These are phyloP conservation scores for Ehretia macrophylla DNA, from an alignment of 257 asterid species.

Conservation along the genomic window DNA sequence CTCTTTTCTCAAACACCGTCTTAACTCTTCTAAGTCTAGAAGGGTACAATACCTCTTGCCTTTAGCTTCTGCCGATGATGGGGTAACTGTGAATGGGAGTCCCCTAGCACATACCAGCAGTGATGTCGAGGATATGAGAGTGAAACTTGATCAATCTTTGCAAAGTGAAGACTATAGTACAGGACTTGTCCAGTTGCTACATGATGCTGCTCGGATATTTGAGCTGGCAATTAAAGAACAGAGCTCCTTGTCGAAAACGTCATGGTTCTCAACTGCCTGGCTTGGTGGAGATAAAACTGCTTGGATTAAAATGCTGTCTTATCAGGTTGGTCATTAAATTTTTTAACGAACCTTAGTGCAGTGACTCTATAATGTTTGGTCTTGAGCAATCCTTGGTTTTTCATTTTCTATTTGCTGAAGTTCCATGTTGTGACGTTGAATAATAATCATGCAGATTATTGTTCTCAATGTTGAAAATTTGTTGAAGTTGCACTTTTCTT, in stretches of 20 bases:
- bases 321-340: slow-evolving; percentile 56
- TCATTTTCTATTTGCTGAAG: background rate
- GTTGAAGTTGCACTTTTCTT: slow-evolving; percentile 10
- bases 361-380: background rate
- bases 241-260: slow-evolving; percentile 49
- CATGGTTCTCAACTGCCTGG: slow-evolving; percentile 94
- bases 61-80: slow-evolving; percentile 83
- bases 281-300: slow-evolving; percentile 79
- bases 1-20: slow-evolving; percentile 31
- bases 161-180: slow-evolving; percentile 65
- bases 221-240: slow-evolving; percentile 79
- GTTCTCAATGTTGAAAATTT: slow-evolving; percentile 2
- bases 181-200: slow-evolving; percentile 81
- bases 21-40: slow-evolving; percentile 37
- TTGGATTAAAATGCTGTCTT: slow-evolving; percentile 82
- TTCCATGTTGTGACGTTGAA: no score
- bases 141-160: slow-evolving; percentile 59
- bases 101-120: slow-evolving; percentile 43
- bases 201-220: slow-evolving; percentile 94
- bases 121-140: slow-evolving; percentile 63
- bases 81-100: slow-evolving; percentile 74
- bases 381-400: no score
- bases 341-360: background rate
- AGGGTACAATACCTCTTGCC: slow-evolving; percentile 43
- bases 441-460: no score